Conservation (phyloP, 2,329 filamentous ascomycete genomes). For the Aureobasidium sp. region DNA sequence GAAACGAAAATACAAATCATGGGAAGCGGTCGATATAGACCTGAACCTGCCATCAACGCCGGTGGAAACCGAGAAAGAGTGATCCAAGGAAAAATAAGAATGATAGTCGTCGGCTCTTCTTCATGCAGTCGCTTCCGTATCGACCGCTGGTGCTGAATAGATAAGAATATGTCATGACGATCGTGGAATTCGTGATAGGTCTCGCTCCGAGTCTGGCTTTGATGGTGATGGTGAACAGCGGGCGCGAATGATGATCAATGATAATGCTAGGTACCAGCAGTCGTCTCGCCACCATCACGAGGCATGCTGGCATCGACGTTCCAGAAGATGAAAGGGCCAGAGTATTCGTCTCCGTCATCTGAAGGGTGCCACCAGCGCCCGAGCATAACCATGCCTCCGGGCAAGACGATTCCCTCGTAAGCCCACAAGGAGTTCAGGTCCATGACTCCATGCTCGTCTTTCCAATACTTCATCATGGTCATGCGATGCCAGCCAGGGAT, state of each 20-base stretch:
- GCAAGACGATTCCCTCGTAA: slow-evolving; percentile 44
- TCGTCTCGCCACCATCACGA: neutral
- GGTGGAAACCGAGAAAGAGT: neutral
- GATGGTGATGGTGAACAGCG: too few relatives aligned
- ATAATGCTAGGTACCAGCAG: neutral
- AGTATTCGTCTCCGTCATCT: slow-evolving; percentile 26
- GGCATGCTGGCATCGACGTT: slow-evolving; percentile 26
- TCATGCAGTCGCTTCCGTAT: neutral
- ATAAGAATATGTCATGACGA: neutral
- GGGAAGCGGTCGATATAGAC: neutral
- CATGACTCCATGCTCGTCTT: slow-evolving; percentile 21
- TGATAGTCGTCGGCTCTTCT: neutral
- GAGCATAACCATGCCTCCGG: slow-evolving; percentile 41
- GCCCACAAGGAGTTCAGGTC: slow-evolving; percentile 38
- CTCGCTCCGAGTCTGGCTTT: neutral
- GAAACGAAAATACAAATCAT: neutral
- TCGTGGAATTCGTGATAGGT: neutral
- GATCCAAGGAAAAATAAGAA: neutral
- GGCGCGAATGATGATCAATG: neutral
- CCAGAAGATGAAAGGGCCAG: slow-evolving; percentile 40
- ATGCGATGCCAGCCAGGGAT: slow-evolving; percentile 50
- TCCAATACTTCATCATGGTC: slow-evolving; percentile 48
- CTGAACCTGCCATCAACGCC: neutral
- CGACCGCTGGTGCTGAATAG: neutral
- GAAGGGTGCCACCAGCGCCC: slow-evolving; percentile 42